These are phyloP conservation scores for Lepidopterella palustris DNA, from an alignment of 495 filamentous ascomycete genomes.

Conservation along the genomic window DNA sequence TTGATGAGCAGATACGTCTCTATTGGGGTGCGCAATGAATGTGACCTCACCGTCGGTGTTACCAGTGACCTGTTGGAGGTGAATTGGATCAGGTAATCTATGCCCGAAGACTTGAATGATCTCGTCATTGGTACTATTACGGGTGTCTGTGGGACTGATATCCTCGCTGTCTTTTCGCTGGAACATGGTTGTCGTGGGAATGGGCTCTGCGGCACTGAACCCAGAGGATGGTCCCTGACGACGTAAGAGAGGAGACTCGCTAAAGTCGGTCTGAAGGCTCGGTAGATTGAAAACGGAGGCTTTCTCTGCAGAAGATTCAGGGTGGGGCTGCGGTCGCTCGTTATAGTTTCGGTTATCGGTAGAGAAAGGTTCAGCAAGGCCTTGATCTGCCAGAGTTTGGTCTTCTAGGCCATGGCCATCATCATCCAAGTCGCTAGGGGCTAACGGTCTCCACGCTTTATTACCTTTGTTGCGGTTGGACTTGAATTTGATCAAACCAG, in stretches of 20 bases:
- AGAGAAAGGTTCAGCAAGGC: not conserved
- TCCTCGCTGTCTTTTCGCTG: slow-evolving; percentile 20
- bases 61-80: slow-evolving; percentile 28
- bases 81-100: slow-evolving; percentile 29
- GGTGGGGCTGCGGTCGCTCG: not conserved
- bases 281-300: slow-evolving; percentile 4
- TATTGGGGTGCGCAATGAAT: slow-evolving; percentile 37
- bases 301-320: not conserved
- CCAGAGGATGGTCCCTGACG: not conserved
- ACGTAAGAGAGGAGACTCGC: not conserved
- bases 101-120: slow-evolving; percentile 32
- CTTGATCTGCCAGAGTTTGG: not conserved
- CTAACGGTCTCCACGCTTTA: slow-evolving; percentile 22
- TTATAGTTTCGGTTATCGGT: not conserved
- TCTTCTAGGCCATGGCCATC: slow-evolving; percentile 2
- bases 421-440: slow-evolving; percentile 18
- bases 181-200: not conserved
- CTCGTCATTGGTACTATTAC: slow-evolving; percentile 21
- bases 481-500: slow-evolving; percentile 10
- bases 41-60: slow-evolving; percentile 31
- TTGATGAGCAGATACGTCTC: slow-evolving; percentile 38
- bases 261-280: slow-evolving; percentile 6
- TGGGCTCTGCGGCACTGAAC: not conserved
- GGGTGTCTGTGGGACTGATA: slow-evolving; percentile 14
- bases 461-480: slow-evolving; percentile 15